A percentile compares a stretch with the other conserved stretches of the same genome.
These are phyloP conservation scores for Fragaria vesca DNA, from an alignment of 306 rosid genomes.

Conservation along the genomic window DNA sequence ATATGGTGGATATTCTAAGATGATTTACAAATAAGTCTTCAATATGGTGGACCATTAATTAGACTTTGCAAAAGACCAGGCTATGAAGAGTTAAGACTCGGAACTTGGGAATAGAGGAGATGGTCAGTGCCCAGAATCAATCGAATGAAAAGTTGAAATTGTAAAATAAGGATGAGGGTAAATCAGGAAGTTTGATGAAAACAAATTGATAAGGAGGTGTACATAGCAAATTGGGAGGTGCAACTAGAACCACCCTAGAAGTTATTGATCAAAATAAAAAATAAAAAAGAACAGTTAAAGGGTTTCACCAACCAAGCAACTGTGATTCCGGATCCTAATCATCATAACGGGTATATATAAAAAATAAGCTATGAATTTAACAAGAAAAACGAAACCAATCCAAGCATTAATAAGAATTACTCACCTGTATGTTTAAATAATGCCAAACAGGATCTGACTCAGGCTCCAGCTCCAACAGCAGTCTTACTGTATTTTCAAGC, in stretches of 20 bases:
- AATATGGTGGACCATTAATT: too few species aligned
- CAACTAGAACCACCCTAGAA: neutral
- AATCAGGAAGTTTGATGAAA: too few species aligned
- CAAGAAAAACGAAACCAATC: constrained; percentile 13
- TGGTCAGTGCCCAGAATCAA: too few species aligned
- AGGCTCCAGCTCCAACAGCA: constrained; percentile 87
- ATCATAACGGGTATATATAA: constrained; percentile 9
- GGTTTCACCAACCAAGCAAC: constrained; percentile 15
- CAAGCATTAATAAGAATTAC: constrained; percentile 6
- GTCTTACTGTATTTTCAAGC: constrained; percentile 95
- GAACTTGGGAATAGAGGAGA: too few species aligned
- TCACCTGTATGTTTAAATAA: constrained; percentile 87
- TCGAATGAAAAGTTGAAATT: too few species aligned
- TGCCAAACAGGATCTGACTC: constrained; percentile 99
- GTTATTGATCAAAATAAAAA: neutral
- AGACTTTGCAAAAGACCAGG: too few species aligned
- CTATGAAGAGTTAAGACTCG: too few species aligned
- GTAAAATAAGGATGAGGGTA: too few species aligned
- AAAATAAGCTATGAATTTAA: constrained; percentile 2
- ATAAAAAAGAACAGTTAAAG: neutral
- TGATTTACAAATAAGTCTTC: too few species aligned
- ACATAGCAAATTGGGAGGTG: too few species aligned
- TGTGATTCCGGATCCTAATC: constrained; percentile 8
- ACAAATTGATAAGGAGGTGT: too few species aligned
- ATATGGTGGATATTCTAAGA: too few species aligned